phyloP scores from a whole-genome alignment of 345 rosid species.

The Populus euphratica region DNA sequence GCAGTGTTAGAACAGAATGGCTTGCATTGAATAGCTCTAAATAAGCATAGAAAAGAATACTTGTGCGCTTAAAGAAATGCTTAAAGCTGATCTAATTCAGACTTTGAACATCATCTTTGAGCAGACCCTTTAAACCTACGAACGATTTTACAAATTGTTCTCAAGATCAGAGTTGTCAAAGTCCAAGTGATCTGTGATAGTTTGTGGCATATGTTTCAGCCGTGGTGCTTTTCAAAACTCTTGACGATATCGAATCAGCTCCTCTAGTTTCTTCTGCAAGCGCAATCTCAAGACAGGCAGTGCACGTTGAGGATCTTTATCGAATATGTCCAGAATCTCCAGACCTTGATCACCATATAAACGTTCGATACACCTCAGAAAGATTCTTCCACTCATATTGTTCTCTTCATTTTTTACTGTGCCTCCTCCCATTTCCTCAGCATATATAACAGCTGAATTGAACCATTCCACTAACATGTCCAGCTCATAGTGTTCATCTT shows the following conservation, averaged over 20 bases:
- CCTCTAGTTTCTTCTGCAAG: slow-evolving; percentile 82
- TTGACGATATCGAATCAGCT: slow-evolving; percentile 72
- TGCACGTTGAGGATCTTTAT: slow-evolving; percentile 64
- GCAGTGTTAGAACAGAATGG: too few relatives aligned
- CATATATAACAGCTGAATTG: not conserved
- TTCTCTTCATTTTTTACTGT: not conserved
- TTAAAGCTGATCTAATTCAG: too few relatives aligned
- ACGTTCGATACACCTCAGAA: slow-evolving; percentile 73
- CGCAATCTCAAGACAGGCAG: slow-evolving; percentile 72
- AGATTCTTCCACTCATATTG: not conserved
- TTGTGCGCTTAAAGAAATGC: too few relatives aligned
- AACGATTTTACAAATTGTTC: not conserved
- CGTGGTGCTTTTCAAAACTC: slow-evolving; percentile 75
- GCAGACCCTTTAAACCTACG: too few relatives aligned
- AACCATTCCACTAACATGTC: not conserved
- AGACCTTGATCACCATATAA: slow-evolving; percentile 93
- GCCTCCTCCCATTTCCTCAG: not conserved
- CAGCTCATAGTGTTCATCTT: not conserved
- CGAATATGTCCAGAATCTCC: slow-evolving; percentile 71
- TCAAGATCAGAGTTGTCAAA: slow-evolving; percentile 30
- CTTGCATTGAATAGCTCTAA: too few relatives aligned
- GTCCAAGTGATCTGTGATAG: slow-evolving; percentile 87
- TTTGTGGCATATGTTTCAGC: slow-evolving; percentile 75
- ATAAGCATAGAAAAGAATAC: too few relatives aligned
- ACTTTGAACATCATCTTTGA: too few relatives aligned